Base-by-base conservation (phyloP, 2,329 filamentous ascomycete genomes). In the Aspergillus uvarum region DNA sequence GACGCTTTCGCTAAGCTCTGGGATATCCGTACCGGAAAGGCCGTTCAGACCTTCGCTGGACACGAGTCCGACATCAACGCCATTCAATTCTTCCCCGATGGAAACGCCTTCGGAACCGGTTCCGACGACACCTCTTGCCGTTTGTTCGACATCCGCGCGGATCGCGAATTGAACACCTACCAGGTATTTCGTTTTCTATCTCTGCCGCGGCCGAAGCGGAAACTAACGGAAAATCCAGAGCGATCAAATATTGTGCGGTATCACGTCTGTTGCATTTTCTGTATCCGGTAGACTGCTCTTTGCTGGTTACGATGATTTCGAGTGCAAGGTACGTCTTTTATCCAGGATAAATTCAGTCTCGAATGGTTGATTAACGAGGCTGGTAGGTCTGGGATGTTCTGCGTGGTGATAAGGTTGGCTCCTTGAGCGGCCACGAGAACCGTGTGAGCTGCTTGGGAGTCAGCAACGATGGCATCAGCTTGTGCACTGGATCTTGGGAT, bases 401-500 rank as follows among this genome's bases (percentile, higher is more conserved):
- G 59, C 90, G 95, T 67, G 95, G 94, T 65, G 95, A 99, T 77
- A 96, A 96, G 81, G 92, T 99, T 66, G 95, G 95, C 74, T 96
- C 93, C 58, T 85, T 99, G 61, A 94, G 96, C 72, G 95, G 95
- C 71, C 95, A 99, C 79, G 94, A 98, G 80, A 99, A 99, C 83
- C 90, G 95, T 68, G 95, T 99, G 76, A 98, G 94, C 86, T 99
- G 95, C 80, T 82, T 99, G 75, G 95, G 95, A 68, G 95, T 99
- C 70, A 98, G 94, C 84, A 98, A 98, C 78, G 95, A 99, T 75
- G 95, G 94, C 65, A 96, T 98, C 82, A 98, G 94, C 83, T 84
- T 99, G 82, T 98, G 95, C 86, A 99, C 95, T 74, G 95, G 95
- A 78, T 99, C 95, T 69, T 99, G 95, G 95, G 95, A 99, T 82